Evolutionary conservation across 2,329 filamentous ascomycete species (phyloP).

Genomic region (Trichoderma gracile): DNA sequence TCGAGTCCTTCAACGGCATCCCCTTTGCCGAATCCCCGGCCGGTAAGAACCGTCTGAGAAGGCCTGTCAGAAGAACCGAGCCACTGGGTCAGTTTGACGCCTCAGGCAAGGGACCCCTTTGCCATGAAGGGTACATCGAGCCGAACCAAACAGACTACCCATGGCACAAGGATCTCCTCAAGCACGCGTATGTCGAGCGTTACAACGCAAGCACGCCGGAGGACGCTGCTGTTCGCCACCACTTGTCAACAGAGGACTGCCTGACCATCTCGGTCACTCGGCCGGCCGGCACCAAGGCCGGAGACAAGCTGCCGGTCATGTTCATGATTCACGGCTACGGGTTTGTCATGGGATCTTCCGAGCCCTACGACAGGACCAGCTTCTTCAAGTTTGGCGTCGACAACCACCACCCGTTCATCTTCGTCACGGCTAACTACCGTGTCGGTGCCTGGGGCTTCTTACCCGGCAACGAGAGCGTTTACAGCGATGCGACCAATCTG

Average conservation of each 20-base stretch:
- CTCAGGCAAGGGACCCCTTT: slow-evolving; percentile 44
- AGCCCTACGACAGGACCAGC: neutral
- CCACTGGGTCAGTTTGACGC: slow-evolving; percentile 55
- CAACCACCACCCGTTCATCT: slow-evolving; percentile 1
- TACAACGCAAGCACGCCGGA: neutral
- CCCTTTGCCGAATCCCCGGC: slow-evolving; percentile 64
- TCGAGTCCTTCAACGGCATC: slow-evolving; percentile 64
- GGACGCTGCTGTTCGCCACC: neutral
- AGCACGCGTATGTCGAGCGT: no score
- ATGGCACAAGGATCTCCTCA: neutral
- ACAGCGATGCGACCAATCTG: slow-evolving; percentile 50
- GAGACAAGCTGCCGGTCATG: slow-evolving; percentile 53
- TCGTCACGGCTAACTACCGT: slow-evolving; percentile 17
- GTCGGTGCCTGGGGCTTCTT: slow-evolving; percentile 14
- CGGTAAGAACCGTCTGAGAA: slow-evolving; percentile 58
- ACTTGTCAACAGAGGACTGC: slow-evolving; percentile 48
- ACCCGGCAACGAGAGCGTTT: neutral
- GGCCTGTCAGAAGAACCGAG: slow-evolving; percentile 53
- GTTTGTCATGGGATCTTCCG: slow-evolving; percentile 23
- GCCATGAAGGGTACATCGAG: slow-evolving; percentile 53
- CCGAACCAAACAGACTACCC: neutral
- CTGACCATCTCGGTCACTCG: slow-evolving; percentile 51
- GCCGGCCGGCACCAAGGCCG: slow-evolving; percentile 45
- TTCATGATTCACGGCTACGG: slow-evolving; percentile 61
- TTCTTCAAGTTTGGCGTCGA: slow-evolving; percentile 5